These are phyloP conservation scores for Aspergillus cejpii DNA, from an alignment of 2,329 filamentous ascomycete species.

Conservation along the genomic window DNA sequence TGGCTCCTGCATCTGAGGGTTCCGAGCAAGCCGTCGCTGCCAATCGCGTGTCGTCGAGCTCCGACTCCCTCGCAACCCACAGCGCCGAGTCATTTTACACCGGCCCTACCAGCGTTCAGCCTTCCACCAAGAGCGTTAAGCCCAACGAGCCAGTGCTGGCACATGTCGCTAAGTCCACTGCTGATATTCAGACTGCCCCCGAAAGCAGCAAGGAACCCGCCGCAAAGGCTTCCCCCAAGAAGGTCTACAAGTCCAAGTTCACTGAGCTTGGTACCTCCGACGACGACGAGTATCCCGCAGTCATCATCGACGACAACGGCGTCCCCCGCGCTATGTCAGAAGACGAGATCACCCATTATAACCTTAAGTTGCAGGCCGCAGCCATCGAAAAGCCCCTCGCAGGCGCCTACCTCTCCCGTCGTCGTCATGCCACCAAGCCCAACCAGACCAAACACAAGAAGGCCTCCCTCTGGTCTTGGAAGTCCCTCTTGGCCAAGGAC, in stretches of 20 bases:
- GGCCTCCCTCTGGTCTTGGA: not conserved
- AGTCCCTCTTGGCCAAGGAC: not conserved
- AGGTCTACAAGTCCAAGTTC: not conserved
- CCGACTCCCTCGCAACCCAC: slow-evolving; percentile 4
- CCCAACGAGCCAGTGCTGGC: not conserved
- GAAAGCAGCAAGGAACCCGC: not conserved
- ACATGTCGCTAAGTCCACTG: no score
- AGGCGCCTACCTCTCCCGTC: not conserved
- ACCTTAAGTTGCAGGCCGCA: slow-evolving; percentile 18
- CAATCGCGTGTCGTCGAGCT: slow-evolving; percentile 8
- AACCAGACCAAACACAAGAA: not conserved
- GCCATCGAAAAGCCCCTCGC: slow-evolving; percentile 22
- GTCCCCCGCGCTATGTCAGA: slow-evolving; percentile 15
- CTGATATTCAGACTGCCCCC: no score
- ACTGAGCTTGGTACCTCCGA: slow-evolving; percentile 1
- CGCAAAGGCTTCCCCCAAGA: not conserved
- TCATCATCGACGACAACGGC: slow-evolving; percentile 22
- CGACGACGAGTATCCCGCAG: slow-evolving; percentile 5
- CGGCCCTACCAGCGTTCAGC: slow-evolving; percentile 1
- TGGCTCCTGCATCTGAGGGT: not conserved
- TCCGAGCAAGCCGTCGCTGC: not conserved
- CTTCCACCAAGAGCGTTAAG: slow-evolving; percentile 2
- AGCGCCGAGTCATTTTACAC: not conserved
- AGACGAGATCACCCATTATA: slow-evolving; percentile 17
- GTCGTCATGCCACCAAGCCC: no score